A percentile compares a stretch with the other conserved stretches of the same genome.
Evolutionary conservation across 805 yeast species (phyloP).

Genomic region (Yarrowia keelungensis): DNA sequence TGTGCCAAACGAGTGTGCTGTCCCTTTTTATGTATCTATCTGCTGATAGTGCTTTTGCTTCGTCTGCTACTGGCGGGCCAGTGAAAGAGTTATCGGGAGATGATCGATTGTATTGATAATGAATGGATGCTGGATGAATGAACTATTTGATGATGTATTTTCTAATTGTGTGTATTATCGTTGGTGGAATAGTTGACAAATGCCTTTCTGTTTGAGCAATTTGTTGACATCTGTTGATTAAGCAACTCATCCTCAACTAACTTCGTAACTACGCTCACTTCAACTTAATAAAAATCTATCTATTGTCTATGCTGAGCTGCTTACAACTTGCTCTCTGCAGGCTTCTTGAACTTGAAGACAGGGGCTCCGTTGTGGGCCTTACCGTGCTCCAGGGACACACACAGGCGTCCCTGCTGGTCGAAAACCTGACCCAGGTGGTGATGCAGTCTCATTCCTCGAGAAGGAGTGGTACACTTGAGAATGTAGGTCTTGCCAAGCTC

Average conservation of each 20-base stretch:
- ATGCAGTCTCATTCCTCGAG: conserved; percentile 38
- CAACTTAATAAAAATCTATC: background rate
- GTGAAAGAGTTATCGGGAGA: conserved; percentile 16
- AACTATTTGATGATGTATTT: no score
- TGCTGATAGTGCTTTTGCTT: conserved; percentile 34
- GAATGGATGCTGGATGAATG: background rate
- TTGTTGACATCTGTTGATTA: no score
- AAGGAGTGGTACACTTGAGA: conserved; percentile 26
- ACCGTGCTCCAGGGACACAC: conserved; percentile 35
- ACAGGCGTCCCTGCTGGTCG: conserved; percentile 31
- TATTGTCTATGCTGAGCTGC: background rate
- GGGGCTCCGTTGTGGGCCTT: conserved; percentile 35
- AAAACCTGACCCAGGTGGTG: conserved; percentile 31
- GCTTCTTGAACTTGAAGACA: conserved; percentile 36
- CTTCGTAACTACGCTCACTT: no score
- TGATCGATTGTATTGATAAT: background rate
- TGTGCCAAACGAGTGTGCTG: conserved; percentile 1
- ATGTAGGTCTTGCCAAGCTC: conserved; percentile 23
- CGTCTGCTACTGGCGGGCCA: conserved; percentile 24
- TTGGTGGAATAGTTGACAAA: no score
- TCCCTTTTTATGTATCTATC: conserved; percentile 22
- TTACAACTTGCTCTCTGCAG: conserved; percentile 22
- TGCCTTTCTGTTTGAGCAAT: no score
- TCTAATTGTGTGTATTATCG: no score
- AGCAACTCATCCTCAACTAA: no score